A percentile compares a stretch with the other conserved stretches of the same genome.
phyloP scores from a whole-genome alignment of 2,329 filamentous ascomycete genomes.

The Colletotrichum sp. region DNA sequence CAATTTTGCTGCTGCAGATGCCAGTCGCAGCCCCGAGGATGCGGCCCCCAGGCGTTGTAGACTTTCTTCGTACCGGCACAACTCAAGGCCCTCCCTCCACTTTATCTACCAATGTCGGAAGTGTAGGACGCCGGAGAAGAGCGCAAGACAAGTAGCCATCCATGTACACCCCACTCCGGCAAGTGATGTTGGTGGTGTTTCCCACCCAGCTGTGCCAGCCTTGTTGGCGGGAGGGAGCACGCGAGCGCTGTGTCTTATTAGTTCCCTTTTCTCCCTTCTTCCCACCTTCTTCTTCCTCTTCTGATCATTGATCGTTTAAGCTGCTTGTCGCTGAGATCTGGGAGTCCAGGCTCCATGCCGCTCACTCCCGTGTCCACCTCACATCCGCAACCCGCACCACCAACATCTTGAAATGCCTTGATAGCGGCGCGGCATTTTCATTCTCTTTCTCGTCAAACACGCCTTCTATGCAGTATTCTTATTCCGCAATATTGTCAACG shows the following conservation, averaged over 20 bases:
- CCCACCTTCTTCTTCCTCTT: background rate
- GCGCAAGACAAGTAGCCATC: background rate
- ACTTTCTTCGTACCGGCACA: background rate
- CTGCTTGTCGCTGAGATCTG: background rate
- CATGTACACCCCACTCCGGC: background rate
- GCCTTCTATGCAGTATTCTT: background rate
- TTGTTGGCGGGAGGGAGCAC: background rate
- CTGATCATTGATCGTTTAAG: background rate
- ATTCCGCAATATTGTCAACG: background rate
- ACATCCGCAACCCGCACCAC: background rate
- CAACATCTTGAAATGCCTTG: background rate
- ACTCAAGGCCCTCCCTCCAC: background rate
- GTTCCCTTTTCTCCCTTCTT: background rate
- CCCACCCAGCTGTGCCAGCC: background rate
- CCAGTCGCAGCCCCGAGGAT: background rate
- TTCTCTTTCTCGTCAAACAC: background rate
- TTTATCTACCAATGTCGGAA: background rate
- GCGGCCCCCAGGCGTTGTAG: background rate
- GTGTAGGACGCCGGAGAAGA: background rate
- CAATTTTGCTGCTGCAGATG: constrained; percentile 3
- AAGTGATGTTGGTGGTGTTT: background rate
- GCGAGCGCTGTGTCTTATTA: background rate
- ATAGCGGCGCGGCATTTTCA: background rate
- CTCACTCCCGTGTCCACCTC: background rate
- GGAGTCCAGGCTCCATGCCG: background rate